A percentile compares a stretch with the other conserved stretches of the same genome.
Conservation (phyloP, 495 filamentous ascomycete species). For the Penicillium bovifimosum region DNA sequence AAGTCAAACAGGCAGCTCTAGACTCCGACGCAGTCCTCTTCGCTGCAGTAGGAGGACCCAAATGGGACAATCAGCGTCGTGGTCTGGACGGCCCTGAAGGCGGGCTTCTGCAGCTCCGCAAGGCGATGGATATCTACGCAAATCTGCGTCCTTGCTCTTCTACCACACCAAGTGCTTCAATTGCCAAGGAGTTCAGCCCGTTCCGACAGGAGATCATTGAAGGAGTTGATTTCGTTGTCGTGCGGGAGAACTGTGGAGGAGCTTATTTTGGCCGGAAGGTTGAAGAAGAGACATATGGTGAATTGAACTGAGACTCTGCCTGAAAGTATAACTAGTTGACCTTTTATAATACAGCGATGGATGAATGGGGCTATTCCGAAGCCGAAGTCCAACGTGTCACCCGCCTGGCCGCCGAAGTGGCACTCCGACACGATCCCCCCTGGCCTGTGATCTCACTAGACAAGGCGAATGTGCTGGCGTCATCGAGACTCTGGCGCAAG, state of each 20-base stretch:
- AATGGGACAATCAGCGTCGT: conserved; percentile 42
- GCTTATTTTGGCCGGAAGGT: conserved; percentile 49
- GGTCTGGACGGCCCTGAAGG: conserved; percentile 43
- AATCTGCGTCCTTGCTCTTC: conserved; percentile 47
- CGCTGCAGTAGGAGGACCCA: conserved; percentile 46
- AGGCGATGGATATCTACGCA: conserved; percentile 46
- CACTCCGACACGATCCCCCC: conserved; percentile 39
- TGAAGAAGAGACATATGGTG: conserved; percentile 42
- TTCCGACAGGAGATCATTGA: conserved; percentile 42
- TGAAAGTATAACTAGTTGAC: background rate
- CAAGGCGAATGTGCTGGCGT: conserved; percentile 50
- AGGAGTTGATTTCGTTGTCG: conserved; percentile 46
- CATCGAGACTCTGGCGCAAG: conserved; percentile 44
- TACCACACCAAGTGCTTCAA: conserved; percentile 32
- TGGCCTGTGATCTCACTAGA: conserved; percentile 44
- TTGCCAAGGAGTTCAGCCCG: conserved; percentile 37
- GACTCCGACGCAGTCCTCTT: conserved; percentile 46
- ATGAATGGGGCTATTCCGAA: conserved; percentile 44
- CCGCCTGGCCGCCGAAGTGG: conserved; percentile 42
- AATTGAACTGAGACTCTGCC: background rate
- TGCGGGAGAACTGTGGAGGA: conserved; percentile 49
- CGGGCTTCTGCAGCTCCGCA: conserved; percentile 41
- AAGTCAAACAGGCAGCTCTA: conserved; percentile 38
- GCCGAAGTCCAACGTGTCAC: conserved; percentile 45
- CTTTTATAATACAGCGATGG: conserved; percentile 28